Percentiles rank a stretch among this genome's conserved stretches.
Evolutionary conservation across 2,329 filamentous ascomycete species (phyloP).

Genomic region (Phialophora tarda): DNA sequence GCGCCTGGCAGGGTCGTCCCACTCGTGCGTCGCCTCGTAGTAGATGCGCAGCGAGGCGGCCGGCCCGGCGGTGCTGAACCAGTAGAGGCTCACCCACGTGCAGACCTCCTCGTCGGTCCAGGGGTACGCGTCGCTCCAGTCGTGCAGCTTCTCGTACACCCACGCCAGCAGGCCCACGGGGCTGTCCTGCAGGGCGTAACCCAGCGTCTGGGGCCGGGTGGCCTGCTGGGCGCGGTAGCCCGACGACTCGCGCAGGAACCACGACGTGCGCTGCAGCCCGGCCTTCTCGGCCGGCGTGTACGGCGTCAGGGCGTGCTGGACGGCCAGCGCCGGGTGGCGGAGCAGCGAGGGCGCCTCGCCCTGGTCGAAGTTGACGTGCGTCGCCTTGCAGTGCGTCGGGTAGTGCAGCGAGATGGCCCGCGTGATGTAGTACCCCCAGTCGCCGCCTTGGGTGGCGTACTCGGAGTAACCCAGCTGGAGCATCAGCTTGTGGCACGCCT

Average conservation of each 20-base stretch:
- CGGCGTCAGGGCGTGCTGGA: constrained; percentile 61
- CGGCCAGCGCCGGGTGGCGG: constrained; percentile 62
- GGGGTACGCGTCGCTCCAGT: constrained; percentile 73
- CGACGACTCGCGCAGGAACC: constrained; percentile 59
- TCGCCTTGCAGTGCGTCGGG: constrained; percentile 62
- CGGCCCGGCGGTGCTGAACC: constrained; percentile 71
- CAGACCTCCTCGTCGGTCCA: constrained; percentile 79
- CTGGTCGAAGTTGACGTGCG: constrained; percentile 66
- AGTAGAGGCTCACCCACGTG: constrained; percentile 76
- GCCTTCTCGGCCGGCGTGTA: constrained; percentile 59
- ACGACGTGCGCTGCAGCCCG: constrained; percentile 59
- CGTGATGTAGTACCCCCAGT: constrained; percentile 71
- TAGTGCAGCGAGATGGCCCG: constrained; percentile 66
- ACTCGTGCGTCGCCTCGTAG: constrained; percentile 65
- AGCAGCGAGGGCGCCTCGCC: constrained; percentile 57
- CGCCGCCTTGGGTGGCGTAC: constrained; percentile 68
- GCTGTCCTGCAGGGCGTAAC: constrained; percentile 70
- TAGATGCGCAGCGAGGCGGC: constrained; percentile 73
- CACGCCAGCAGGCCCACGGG: constrained; percentile 74
- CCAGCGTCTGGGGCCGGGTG: constrained; percentile 75
- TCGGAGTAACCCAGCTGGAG: constrained; percentile 66
- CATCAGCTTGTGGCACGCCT: constrained; percentile 72
- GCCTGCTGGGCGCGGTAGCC: constrained; percentile 66
- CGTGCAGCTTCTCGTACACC: constrained; percentile 80
- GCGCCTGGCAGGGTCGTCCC: constrained; percentile 35